Percentiles rank a stretch among this genome's conserved stretches.
Conservation (phyloP, 768 basidiomycete genomes). For the Leucocoprinus leucothites region DNA sequence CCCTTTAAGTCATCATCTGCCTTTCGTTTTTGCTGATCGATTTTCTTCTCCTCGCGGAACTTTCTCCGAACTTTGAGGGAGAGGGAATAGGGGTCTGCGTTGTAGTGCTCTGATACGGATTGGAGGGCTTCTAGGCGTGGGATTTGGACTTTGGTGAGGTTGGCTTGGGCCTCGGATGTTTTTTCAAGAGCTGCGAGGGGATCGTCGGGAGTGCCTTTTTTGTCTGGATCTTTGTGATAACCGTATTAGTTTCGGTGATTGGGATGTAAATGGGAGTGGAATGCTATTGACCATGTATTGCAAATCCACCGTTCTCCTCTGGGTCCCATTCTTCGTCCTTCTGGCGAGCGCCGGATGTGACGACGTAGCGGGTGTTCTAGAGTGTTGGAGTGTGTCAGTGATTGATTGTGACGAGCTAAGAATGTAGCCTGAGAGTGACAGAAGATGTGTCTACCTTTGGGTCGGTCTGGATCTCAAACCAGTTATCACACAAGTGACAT, state of each 20-base stretch:
- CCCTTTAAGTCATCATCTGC: slow-evolving; percentile 71
- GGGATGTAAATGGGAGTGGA: not conserved
- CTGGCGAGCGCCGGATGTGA: slow-evolving; percentile 86
- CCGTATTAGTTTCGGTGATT: not conserved
- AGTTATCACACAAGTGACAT: slow-evolving; percentile 93
- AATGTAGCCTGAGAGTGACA: not conserved
- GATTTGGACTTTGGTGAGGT: slow-evolving; percentile 67
- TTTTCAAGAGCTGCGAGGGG: slow-evolving; percentile 90
- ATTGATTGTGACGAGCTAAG: not conserved
- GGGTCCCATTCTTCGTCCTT: slow-evolving; percentile 98
- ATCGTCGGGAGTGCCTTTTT: slow-evolving; percentile 69
- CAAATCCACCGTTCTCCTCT: slow-evolving; percentile 91
- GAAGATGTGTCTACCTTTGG: slow-evolving; percentile 64
- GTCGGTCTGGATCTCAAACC: slow-evolving; percentile 98
- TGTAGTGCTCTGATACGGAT: slow-evolving; percentile 70
- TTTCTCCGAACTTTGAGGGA: slow-evolving; percentile 72
- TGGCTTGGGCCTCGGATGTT: slow-evolving; percentile 72
- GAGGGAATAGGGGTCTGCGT: slow-evolving; percentile 83
- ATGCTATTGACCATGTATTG: slow-evolving; percentile 65
- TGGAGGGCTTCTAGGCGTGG: slow-evolving; percentile 83
- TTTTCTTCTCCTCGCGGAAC: slow-evolving; percentile 86
- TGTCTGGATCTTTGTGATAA: slow-evolving; percentile 44
- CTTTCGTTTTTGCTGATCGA: slow-evolving; percentile 62
- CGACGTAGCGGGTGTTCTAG: slow-evolving; percentile 94
- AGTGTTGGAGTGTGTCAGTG: not conserved